Evolutionary conservation across 306 rosid genomes (phyloP).

Genomic region (Dryas alaskensis): DNA sequence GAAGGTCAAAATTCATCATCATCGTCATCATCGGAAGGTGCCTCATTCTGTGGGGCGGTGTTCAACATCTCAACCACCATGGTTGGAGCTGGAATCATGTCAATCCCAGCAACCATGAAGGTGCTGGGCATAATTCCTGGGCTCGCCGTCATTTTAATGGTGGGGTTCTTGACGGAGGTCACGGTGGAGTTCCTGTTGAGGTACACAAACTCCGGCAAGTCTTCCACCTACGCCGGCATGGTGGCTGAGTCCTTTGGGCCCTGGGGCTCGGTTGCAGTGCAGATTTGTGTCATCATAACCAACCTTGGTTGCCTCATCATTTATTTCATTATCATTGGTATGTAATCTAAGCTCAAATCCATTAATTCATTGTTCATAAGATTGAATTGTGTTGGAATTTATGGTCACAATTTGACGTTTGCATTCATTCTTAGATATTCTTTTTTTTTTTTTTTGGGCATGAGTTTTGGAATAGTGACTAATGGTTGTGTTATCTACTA

Average conservation of each 20-base stretch:
- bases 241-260: slow-evolving; percentile 51
- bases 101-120: slow-evolving; percentile 62
- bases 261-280: slow-evolving; percentile 40
- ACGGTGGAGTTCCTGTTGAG: slow-evolving; percentile 55
- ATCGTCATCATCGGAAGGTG: neutral
- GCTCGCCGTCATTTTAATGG: slow-evolving; percentile 33
- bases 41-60: slow-evolving; percentile 39
- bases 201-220: slow-evolving; percentile 43
- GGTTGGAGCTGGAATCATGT: slow-evolving; percentile 68
- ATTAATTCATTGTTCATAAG: neutral
- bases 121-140: slow-evolving; percentile 57
- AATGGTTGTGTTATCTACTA: neutral
- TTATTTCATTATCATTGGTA: slow-evolving; percentile 56
- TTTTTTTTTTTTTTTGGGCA: neutral
- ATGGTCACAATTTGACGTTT: too few species aligned
- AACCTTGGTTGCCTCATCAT: slow-evolving; percentile 54
- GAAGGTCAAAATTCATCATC: slow-evolving; percentile 7
- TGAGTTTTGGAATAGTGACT: neutral
- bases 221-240: slow-evolving; percentile 50
- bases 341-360: neutral
- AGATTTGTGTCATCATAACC: slow-evolving; percentile 49
- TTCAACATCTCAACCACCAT: slow-evolving; percentile 62
- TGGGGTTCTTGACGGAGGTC: slow-evolving; percentile 42
- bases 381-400: neutral
- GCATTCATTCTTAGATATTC: too few species aligned